phyloP scores from a whole-genome alignment of 371 early-diverging fungal species.

The Umbelopsis sp. region DNA sequence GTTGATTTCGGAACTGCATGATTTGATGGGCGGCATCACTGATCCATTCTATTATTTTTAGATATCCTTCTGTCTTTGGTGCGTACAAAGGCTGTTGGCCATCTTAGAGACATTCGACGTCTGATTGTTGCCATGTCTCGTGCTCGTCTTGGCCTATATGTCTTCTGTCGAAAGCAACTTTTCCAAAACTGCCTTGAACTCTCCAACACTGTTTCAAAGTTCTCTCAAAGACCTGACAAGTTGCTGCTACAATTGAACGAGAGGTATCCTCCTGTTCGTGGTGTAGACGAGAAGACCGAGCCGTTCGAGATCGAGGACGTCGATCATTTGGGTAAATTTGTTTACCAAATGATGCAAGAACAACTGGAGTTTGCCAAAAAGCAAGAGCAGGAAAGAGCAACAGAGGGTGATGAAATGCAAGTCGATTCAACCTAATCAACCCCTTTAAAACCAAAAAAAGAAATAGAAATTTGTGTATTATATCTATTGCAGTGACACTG shows the following conservation, averaged over 20 bases:
- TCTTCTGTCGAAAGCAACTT: constrained; percentile 76
- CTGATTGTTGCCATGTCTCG: constrained; percentile 90
- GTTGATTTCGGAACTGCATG: constrained; percentile 20
- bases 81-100: constrained; percentile 87
- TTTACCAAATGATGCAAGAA: constrained; percentile 75
- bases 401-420: constrained; percentile 16
- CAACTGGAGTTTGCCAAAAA: constrained; percentile 60
- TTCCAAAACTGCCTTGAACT: constrained; percentile 84
- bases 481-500: background rate
- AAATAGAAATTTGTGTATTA: constrained; percentile 13
- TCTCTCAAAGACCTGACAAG: constrained; percentile 51
- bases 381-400: constrained; percentile 24
- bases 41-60: constrained; percentile 21
- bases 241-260: constrained; percentile 67
- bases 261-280: constrained; percentile 50
- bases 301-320: constrained; percentile 51
- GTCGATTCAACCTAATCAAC: constrained; percentile 1
- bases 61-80: constrained; percentile 94
- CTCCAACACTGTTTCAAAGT: constrained; percentile 60
- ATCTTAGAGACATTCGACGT: constrained; percentile 89
- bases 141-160: constrained; percentile 91
- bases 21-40: background rate
- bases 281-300: constrained; percentile 33
- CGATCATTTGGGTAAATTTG: constrained; percentile 69
- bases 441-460: background rate